Percentiles rank a stretch among this genome's conserved stretches.
These are phyloP conservation scores for Pezicula rhizophila DNA, from an alignment of 2,329 filamentous ascomycete genomes.

Conservation along the genomic window DNA sequence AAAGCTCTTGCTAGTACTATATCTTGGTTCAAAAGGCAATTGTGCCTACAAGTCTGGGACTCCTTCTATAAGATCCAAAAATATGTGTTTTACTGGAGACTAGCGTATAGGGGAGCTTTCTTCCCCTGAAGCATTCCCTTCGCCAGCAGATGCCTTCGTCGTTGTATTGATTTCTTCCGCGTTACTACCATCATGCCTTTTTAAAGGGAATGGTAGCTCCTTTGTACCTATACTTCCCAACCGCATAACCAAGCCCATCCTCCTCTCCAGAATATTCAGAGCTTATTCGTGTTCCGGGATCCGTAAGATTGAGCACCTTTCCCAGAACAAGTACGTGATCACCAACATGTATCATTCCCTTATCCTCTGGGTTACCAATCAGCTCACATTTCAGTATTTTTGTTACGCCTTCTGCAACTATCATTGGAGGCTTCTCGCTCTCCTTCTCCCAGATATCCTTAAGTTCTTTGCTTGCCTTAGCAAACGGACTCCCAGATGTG, in stretches of 20 bases:
- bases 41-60: too few species aligned
- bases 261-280: neutral
- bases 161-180: too few species aligned
- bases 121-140: too few species aligned
- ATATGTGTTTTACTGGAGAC: too few species aligned
- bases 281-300: neutral
- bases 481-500: neutral
- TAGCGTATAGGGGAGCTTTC: too few species aligned
- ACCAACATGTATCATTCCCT: conserved; percentile 13
- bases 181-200: too few species aligned
- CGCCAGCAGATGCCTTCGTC: too few species aligned
- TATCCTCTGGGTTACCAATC: neutral
- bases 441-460: neutral
- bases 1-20: too few species aligned
- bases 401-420: conserved; percentile 10
- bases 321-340: conserved; percentile 24
- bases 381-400: conserved; percentile 16
- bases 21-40: too few species aligned
- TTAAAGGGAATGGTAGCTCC: too few species aligned
- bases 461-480: neutral
- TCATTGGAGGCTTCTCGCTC: conserved; percentile 4
- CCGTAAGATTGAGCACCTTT: conserved; percentile 13
- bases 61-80: too few species aligned
- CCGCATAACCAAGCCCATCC: conserved; percentile 11
- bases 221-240: conserved; percentile 11